Evolutionary conservation across 306 rosid genomes (phyloP).

Genomic region (Carpinus fangiana): DNA sequence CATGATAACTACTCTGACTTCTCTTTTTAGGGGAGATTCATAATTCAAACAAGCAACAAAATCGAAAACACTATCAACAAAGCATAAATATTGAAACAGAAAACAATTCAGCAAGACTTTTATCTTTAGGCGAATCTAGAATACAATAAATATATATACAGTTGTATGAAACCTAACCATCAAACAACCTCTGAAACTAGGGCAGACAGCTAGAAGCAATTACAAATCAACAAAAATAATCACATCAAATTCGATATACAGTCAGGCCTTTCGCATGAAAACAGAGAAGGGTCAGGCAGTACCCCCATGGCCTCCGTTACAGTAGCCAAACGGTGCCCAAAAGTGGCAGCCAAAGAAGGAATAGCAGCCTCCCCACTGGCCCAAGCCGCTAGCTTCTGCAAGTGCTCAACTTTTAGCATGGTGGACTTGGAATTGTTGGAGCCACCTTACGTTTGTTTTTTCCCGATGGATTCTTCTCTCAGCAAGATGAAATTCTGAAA

Average conservation of each 20-base stretch:
- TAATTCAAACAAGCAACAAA: not conserved
- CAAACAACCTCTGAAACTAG: not conserved
- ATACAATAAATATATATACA: not conserved
- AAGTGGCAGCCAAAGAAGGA: constrained; percentile 71
- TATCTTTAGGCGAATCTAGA: not conserved
- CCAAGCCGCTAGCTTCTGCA: constrained; percentile 64
- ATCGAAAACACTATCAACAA: not conserved
- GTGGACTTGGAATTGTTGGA: constrained; percentile 38
- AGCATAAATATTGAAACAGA: not conserved
- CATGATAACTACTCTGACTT: not conserved
- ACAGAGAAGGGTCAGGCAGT: constrained; percentile 50
- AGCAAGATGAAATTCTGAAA: constrained; percentile 41
- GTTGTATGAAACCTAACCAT: not conserved
- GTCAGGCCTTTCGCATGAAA: constrained; percentile 69
- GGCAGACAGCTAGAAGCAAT: not conserved
- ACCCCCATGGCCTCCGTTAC: constrained; percentile 49
- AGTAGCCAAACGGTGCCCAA: constrained; percentile 55
- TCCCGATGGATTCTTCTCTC: constrained; percentile 71
- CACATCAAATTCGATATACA: not conserved
- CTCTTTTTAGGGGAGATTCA: not conserved
- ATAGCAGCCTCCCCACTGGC: constrained; percentile 48
- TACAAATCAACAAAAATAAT: not conserved
- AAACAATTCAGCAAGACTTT: not conserved
- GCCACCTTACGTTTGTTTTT: constrained; percentile 41
- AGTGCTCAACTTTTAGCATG: constrained; percentile 52